These are phyloP conservation scores for Cyclotella sp. DNA, from an alignment of 108 stramenopile genomes.

Conservation along the genomic window DNA sequence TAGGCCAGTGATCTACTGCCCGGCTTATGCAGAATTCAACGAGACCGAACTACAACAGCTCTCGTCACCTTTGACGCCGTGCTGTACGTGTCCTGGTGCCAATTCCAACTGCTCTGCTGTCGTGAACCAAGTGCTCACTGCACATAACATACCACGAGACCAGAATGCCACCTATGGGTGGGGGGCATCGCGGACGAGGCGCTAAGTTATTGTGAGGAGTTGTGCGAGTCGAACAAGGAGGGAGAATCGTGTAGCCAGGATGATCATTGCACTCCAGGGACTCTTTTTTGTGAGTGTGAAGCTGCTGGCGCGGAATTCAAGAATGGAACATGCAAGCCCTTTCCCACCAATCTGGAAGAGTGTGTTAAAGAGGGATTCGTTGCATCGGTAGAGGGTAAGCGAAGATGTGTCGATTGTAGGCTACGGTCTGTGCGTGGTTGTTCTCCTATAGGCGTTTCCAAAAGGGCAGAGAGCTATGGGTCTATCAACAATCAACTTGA, in stretches of 20 bases:
- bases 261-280: background rate
- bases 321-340: background rate
- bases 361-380: background rate
- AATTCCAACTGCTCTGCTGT: background rate
- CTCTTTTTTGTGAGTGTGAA: background rate
- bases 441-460: background rate
- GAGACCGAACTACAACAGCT: background rate
- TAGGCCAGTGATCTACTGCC: background rate
- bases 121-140: background rate
- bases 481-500: too few relatives aligned
- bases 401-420: background rate
- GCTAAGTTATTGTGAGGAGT: background rate
- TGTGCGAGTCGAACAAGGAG: slow-evolving; percentile 5
- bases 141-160: background rate
- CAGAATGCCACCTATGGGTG: background rate
- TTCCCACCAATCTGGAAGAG: background rate
- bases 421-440: too few relatives aligned
- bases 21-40: background rate
- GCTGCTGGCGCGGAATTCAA: background rate
- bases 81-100: background rate
- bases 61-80: background rate
- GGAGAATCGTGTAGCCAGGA: background rate
- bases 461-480: too few relatives aligned
- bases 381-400: background rate
- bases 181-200: background rate